Evolutionary conservation across 1,284 basidiomycete genomes (phyloP).

Genomic region (Fomitiporia mediterranea): DNA sequence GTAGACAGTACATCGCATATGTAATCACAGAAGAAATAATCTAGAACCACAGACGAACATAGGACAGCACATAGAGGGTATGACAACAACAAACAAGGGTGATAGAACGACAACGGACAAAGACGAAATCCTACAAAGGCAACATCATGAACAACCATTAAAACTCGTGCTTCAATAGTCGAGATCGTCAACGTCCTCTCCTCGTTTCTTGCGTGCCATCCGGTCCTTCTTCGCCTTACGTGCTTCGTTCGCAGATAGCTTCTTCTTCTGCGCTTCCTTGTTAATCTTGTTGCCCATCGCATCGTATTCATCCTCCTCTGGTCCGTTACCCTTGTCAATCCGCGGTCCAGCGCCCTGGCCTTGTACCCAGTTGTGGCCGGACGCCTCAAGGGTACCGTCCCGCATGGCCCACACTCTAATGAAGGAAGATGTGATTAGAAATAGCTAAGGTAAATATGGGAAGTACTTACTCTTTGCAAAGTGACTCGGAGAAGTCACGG

Average conservation of each 20-base stretch:
- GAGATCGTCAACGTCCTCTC: slow-evolving; percentile 72
- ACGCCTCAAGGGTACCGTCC: slow-evolving; percentile 88
- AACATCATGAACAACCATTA: neutral
- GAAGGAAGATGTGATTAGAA: slow-evolving; percentile 14
- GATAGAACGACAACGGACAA: neutral
- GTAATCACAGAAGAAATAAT: neutral
- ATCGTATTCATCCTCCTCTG: slow-evolving; percentile 87
- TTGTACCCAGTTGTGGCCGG: slow-evolving; percentile 98
- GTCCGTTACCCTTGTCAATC: slow-evolving; percentile 85
- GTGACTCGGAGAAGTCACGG: slow-evolving; percentile 95
- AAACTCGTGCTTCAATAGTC: slow-evolving; percentile 32
- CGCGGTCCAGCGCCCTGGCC: slow-evolving; percentile 89
- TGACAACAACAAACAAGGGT: neutral
- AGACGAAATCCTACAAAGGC: slow-evolving; percentile 3
- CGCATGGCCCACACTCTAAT: slow-evolving; percentile 91
- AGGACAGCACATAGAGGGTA: slow-evolving; percentile 8
- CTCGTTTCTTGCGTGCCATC: slow-evolving; percentile 82
- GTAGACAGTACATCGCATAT: neutral
- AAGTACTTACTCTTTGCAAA: slow-evolving; percentile 72
- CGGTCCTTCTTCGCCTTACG: slow-evolving; percentile 95
- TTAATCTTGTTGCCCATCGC: slow-evolving; percentile 97
- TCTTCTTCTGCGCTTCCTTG: slow-evolving; percentile 78
- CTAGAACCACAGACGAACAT: neutral
- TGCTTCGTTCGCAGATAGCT: slow-evolving; percentile 74
- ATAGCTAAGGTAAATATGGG: slow-evolving; percentile 24